Conservation (phyloP, 345 rosid genomes). For the Chamaenerion angustifolium region DNA sequence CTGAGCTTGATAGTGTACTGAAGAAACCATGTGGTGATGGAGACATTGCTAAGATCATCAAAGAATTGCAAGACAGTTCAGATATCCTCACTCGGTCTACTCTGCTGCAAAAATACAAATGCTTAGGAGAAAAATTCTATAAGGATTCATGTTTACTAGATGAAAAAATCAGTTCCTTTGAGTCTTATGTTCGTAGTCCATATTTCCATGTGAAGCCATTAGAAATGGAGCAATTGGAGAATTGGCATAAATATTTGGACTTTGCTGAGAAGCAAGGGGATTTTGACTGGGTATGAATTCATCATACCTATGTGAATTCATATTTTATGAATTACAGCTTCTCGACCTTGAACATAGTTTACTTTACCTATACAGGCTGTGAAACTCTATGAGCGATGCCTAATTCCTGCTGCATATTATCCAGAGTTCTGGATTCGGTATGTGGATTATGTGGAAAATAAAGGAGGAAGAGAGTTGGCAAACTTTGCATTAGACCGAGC, state of each 20-base stretch:
- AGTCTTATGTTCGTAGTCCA: conserved; percentile 46
- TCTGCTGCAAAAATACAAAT: conserved; percentile 41
- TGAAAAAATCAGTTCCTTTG: conserved; percentile 47
- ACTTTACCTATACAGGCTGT: conserved; percentile 33
- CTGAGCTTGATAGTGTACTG: conserved; percentile 25
- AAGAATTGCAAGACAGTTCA: conserved; percentile 50
- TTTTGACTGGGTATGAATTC: conserved; percentile 74
- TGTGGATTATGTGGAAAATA: conserved; percentile 69
- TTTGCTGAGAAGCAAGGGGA: conserved; percentile 64
- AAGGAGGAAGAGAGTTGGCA: conserved; percentile 89
- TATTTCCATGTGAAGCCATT: conserved; percentile 72
- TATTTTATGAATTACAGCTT: not conserved
- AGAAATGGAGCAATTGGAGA: conserved; percentile 45
- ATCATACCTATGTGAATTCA: conserved; percentile 4
- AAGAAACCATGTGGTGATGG: conserved; percentile 26
- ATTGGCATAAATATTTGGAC: conserved; percentile 75
- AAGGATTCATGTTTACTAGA: conserved; percentile 33
- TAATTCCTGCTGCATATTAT: conserved; percentile 76
- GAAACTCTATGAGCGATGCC: conserved; percentile 82
- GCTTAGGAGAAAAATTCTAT: conserved; percentile 48
- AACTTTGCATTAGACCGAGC: conserved; percentile 66
- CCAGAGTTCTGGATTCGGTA: conserved; percentile 89
- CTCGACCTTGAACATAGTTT: not conserved
- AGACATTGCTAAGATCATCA: conserved; percentile 34
- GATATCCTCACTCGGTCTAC: conserved; percentile 27